A percentile compares a stretch with the other conserved stretches of the same genome.
phyloP scores from a whole-genome alignment of 805 yeast species.

The Starmerella lactis-condensi region DNA sequence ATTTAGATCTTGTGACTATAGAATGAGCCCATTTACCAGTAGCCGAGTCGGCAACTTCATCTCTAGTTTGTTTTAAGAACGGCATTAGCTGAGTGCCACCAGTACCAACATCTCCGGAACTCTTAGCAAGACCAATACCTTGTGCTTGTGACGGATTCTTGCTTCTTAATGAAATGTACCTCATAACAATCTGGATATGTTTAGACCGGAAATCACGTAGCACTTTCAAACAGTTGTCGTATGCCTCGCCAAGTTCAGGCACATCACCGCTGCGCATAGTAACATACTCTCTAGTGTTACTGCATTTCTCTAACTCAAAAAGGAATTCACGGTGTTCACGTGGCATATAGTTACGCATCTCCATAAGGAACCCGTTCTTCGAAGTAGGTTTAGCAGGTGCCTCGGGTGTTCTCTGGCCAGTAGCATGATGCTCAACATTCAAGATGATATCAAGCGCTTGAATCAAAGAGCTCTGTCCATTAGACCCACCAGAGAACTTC shows the following conservation, averaged over 20 bases:
- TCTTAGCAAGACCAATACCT: slow-evolving; percentile 36
- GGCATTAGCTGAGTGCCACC: slow-evolving; percentile 89
- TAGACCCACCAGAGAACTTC: slow-evolving; percentile 70
- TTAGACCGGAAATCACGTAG: slow-evolving; percentile 75
- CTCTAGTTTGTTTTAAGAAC: slow-evolving; percentile 85
- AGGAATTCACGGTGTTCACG: slow-evolving; percentile 63
- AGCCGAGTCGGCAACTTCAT: slow-evolving; percentile 86
- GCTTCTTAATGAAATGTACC: slow-evolving; percentile 71
- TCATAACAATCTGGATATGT: slow-evolving; percentile 80
- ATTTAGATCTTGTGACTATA: slow-evolving; percentile 20
- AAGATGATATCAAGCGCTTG: slow-evolving; percentile 69
- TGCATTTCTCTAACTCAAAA: slow-evolving; percentile 35
- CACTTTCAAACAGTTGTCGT: slow-evolving; percentile 82
- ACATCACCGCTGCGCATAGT: slow-evolving; percentile 23
- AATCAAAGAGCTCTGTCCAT: slow-evolving; percentile 79
- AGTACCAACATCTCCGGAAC: slow-evolving; percentile 49
- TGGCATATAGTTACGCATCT: slow-evolving; percentile 86
- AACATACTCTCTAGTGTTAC: slow-evolving; percentile 51
- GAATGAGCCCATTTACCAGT: slow-evolving; percentile 85
- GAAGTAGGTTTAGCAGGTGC: not conserved
- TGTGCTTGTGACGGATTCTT: slow-evolving; percentile 28
- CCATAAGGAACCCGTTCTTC: slow-evolving; percentile 40
- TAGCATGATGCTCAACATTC: slow-evolving; percentile 58
- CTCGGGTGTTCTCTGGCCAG: slow-evolving; percentile 35
- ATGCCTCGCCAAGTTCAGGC: slow-evolving; percentile 47